These are phyloP conservation scores for Candida suzukii DNA, from an alignment of 805 yeast genomes.

Conservation along the genomic window DNA sequence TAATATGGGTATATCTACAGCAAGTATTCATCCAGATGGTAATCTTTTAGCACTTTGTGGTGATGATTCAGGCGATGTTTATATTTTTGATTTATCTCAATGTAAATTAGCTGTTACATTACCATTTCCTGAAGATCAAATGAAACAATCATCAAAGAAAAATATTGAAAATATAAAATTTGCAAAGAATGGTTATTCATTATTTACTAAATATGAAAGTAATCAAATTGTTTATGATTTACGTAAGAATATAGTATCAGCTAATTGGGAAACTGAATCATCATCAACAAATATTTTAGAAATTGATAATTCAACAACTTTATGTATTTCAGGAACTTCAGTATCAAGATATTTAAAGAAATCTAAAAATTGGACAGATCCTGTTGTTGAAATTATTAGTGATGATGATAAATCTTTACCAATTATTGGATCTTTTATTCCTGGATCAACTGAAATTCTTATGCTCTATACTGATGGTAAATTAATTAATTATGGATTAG, in stretches of 20 bases:
- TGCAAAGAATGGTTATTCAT: constrained; percentile 62
- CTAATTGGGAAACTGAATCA: constrained; percentile 1
- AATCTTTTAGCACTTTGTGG: constrained; percentile 29
- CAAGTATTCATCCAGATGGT: constrained; percentile 31
- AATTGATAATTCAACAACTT: constrained; percentile 13
- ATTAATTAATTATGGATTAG: not conserved
- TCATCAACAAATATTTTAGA: not conserved
- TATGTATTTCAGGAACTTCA: constrained; percentile 8
- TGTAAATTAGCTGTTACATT: constrained; percentile 30
- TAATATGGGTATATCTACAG: not conserved
- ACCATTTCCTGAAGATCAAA: constrained; percentile 8
- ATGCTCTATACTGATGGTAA: not conserved
- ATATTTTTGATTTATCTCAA: constrained; percentile 32
- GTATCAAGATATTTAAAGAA: constrained; percentile 15
- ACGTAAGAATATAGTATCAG: constrained; percentile 10
- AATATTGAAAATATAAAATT: constrained; percentile 10
- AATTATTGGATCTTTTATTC: not conserved
- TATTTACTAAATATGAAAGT: constrained; percentile 24
- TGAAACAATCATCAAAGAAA: not conserved
- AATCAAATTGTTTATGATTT: constrained; percentile 13
- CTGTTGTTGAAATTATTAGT: not conserved
- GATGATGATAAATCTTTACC: not conserved
- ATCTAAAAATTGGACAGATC: constrained; percentile 12
- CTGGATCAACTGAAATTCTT: not conserved
- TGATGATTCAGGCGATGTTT: constrained; percentile 23